Evolutionary conservation across 345 rosid species (phyloP).

Genomic region (rapeseed (Brassica napus)): Da-Ae NC_063442.1:9088501-9089000

Average conservation of each 20-base stretch:
- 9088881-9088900: background rate
- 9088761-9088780: background rate
- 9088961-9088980: conserved; percentile 12
- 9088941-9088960: conserved; percentile 19
- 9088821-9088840: background rate
- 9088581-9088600: background rate
- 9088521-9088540: conserved; percentile 8
- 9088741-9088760: background rate
- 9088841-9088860: background rate
- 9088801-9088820: conserved; percentile 23
- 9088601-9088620: background rate
- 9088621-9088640: background rate
- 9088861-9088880: background rate
- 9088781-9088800: background rate
- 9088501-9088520: background rate
- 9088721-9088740: conserved; percentile 16
- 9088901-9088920: background rate
- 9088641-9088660: conserved; percentile 12
- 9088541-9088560: background rate
- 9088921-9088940: conserved; percentile 14
- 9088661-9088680: conserved; percentile 13
- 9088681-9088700: background rate
- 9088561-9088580: background rate
- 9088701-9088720: background rate
- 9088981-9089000: background rate